Conservation (phyloP, 306 rosid genomes). For the Cucurbita pepo region DNA sequence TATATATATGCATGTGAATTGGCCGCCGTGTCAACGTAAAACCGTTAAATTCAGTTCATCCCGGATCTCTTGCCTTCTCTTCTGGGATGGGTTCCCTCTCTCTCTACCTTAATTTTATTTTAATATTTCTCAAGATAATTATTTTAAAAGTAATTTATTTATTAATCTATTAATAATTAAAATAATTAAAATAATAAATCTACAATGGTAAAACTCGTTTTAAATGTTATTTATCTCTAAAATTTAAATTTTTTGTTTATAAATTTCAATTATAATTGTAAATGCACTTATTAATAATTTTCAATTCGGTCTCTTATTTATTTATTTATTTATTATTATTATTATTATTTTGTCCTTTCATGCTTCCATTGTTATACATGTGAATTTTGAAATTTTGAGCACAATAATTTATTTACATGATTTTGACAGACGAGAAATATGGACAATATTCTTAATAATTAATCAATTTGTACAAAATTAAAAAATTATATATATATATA, state of each 20-base stretch:
- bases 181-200: too few relatives aligned
- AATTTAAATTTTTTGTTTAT: too few relatives aligned
- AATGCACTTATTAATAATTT: too few relatives aligned
- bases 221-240: too few relatives aligned
- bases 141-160: too few relatives aligned
- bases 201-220: too few relatives aligned
- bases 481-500: too few relatives aligned
- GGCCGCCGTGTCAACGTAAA: not conserved
- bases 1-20: not conserved
- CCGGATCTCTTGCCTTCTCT: not conserved
- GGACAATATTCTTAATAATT: not conserved
- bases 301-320: too few relatives aligned
- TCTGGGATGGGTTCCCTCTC: not conserved
- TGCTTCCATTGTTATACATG: not conserved
- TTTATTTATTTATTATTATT: too few relatives aligned
- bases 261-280: too few relatives aligned
- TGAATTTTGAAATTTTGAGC: constrained; percentile 1
- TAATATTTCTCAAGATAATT: not conserved
- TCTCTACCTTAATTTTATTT: not conserved
- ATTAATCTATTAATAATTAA: too few relatives aligned
- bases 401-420: not conserved
- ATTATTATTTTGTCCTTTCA: not conserved
- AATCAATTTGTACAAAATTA: not conserved
- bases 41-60: constrained; percentile 2
- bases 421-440: not conserved